Evolutionary conservation across 179 eudicot species (phyloP).

Genomic region (Spergularia azorica): DNA sequence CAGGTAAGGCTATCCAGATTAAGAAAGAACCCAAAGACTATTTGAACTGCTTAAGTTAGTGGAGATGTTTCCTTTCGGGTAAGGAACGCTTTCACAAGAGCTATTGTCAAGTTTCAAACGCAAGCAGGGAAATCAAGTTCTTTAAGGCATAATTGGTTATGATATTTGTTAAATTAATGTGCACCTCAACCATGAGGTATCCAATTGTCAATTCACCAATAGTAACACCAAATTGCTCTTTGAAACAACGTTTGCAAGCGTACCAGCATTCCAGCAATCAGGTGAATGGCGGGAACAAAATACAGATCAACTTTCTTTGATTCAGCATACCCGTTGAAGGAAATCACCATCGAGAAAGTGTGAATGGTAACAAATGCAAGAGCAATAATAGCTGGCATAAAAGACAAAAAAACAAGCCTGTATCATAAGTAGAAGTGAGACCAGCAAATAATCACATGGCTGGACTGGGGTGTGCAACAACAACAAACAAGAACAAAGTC

Average conservation of each 20-base stretch:
- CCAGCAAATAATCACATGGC: neutral
- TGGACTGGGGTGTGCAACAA: neutral
- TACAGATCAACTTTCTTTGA: constrained; percentile 63
- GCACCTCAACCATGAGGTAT: neutral
- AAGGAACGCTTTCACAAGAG: no score
- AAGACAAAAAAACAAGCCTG: neutral
- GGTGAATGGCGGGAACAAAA: constrained; percentile 81
- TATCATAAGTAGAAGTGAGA: neutral
- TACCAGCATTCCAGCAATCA: constrained; percentile 81
- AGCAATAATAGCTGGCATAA: constrained; percentile 69
- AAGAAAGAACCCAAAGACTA: no score
- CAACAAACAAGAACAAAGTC: no score
- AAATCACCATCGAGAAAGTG: constrained; percentile 97
- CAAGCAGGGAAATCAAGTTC: neutral
- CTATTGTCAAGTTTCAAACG: neutral
- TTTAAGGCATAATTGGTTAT: neutral
- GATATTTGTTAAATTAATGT: no score
- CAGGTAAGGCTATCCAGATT: no score
- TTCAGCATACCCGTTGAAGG: constrained; percentile 90
- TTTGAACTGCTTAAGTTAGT: no score
- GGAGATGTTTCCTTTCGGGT: no score
- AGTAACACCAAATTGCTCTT: neutral
- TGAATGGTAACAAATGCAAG: constrained; percentile 95
- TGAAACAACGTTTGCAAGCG: constrained; percentile 11
- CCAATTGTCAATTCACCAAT: neutral